Evolutionary conservation across 768 basidiomycete species (phyloP).

Genomic region (Lanmaoa pseudosensibilis): DNA sequence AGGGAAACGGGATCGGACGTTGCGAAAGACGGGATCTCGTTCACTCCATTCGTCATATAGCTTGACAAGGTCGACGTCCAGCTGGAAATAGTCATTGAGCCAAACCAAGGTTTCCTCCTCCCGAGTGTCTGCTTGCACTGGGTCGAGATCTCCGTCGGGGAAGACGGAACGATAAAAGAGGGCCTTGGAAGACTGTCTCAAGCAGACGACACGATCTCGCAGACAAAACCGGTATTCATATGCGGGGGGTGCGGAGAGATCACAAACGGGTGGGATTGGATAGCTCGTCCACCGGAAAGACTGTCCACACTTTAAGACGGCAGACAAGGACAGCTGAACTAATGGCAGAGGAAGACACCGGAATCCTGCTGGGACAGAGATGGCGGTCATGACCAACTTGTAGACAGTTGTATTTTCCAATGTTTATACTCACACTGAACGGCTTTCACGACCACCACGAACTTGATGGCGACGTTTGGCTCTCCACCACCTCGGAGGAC

Average conservation of each 20-base stretch:
- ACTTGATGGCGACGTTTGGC: slow-evolving; percentile 49
- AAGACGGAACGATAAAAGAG: slow-evolving; percentile 74
- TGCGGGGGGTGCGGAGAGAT: slow-evolving; percentile 23
- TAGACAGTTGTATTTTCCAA: slow-evolving; percentile 3
- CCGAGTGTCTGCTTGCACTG: slow-evolving; percentile 33
- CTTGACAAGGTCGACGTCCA: slow-evolving; percentile 66
- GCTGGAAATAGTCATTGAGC: slow-evolving; percentile 87
- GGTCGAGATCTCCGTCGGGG: slow-evolving; percentile 43
- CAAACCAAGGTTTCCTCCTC: slow-evolving; percentile 70
- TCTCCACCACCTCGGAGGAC: slow-evolving; percentile 62
- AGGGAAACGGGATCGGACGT: slow-evolving; percentile 58
- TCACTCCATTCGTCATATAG: slow-evolving; percentile 78
- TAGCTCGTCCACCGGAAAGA: slow-evolving; percentile 79
- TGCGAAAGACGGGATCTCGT: slow-evolving; percentile 74
- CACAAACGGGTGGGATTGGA: slow-evolving; percentile 22
- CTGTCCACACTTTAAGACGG: slow-evolving; percentile 81
- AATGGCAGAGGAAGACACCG: slow-evolving; percentile 58
- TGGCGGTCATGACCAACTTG: slow-evolving; percentile 2
- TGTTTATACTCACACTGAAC: slow-evolving; percentile 11
- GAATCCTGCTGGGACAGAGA: slow-evolving; percentile 42
- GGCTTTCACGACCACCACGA: slow-evolving; percentile 3
- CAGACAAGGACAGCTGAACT: slow-evolving; percentile 73
- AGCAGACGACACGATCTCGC: slow-evolving; percentile 79
- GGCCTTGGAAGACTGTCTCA: slow-evolving; percentile 64
- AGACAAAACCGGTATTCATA: slow-evolving; percentile 81